These are phyloP conservation scores for Perkinsus olseni DNA, from an alignment of 169 alveolate genomes.

Conservation along the genomic window DNA sequence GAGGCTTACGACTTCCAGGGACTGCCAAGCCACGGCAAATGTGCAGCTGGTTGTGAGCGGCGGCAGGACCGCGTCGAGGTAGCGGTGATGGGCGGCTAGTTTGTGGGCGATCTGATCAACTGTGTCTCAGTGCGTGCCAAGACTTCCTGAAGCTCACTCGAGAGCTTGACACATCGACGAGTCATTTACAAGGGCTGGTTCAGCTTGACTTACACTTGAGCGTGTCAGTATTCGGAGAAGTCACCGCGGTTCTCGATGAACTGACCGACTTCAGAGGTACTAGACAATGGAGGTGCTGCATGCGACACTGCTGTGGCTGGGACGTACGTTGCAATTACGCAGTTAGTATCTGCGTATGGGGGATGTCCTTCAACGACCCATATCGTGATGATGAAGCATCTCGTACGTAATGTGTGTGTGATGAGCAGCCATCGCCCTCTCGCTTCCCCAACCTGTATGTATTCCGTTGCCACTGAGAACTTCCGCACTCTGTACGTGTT, in stretches of 20 bases:
- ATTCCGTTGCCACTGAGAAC: too few relatives aligned
- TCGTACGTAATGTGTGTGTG: too few relatives aligned
- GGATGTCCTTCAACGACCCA: too few relatives aligned
- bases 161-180: neutral
- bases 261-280: neutral
- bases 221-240: neutral
- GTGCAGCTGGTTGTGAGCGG: neutral
- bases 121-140: neutral
- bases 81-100: neutral
- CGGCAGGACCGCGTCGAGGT: neutral
- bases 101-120: neutral
- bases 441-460: too few relatives aligned
- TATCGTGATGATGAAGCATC: too few relatives aligned
- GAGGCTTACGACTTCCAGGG: neutral
- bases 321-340: too few relatives aligned
- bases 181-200: neutral
- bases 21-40: neutral
- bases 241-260: neutral
- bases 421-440: too few relatives aligned
- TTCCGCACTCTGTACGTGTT: too few relatives aligned
- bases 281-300: too few relatives aligned
- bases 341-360: too few relatives aligned
- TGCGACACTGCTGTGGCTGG: too few relatives aligned
- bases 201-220: neutral
- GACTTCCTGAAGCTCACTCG: neutral